Percentiles rank a stretch among this genome's conserved stretches.
These are phyloP conservation scores for Colletotrichum somersetense DNA, from an alignment of 2,329 filamentous ascomycete genomes.

Conservation along the genomic window DNA sequence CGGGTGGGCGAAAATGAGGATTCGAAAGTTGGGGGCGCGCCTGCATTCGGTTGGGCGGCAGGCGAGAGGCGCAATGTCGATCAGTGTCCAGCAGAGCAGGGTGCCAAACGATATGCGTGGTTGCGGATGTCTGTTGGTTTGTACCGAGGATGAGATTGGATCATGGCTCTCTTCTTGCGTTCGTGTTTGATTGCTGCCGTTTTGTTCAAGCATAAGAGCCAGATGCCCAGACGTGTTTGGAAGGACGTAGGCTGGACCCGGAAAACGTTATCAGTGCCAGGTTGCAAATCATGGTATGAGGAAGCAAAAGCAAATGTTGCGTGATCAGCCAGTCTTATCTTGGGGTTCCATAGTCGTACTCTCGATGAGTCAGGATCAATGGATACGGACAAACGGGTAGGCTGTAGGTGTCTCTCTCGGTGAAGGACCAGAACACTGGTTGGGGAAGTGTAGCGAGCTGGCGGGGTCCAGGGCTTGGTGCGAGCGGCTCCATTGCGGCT, in stretches of 20 bases:
- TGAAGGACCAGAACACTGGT: slow-evolving; percentile 8
- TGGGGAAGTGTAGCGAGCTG: slow-evolving; percentile 8
- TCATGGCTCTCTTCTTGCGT: not conserved
- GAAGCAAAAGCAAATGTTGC: slow-evolving; percentile 17
- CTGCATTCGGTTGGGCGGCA: no score
- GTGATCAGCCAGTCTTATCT: slow-evolving; percentile 26
- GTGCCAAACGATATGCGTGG: no score
- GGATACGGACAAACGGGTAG: not conserved
- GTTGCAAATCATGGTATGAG: not conserved
- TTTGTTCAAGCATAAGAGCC: not conserved
- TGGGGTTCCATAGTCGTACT: not conserved
- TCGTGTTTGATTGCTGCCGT: not conserved
- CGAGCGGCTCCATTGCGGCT: slow-evolving; percentile 24
- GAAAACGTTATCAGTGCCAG: not conserved
- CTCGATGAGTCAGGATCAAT: slow-evolving; percentile 1
- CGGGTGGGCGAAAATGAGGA: no score
- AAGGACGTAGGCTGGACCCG: not conserved
- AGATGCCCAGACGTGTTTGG: not conserved
- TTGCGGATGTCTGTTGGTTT: not conserved
- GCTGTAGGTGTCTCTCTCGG: not conserved
- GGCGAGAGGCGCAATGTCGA: slow-evolving; percentile 1
- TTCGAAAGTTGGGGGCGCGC: no score
- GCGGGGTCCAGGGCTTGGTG: not conserved
- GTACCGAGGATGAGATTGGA: not conserved
- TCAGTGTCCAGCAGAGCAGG: no score